Percentiles rank a stretch among this genome's conserved stretches.
phyloP scores from a whole-genome alignment of 2,329 filamentous ascomycete genomes.

The Ophiostoma himal-ulmi region DNA sequence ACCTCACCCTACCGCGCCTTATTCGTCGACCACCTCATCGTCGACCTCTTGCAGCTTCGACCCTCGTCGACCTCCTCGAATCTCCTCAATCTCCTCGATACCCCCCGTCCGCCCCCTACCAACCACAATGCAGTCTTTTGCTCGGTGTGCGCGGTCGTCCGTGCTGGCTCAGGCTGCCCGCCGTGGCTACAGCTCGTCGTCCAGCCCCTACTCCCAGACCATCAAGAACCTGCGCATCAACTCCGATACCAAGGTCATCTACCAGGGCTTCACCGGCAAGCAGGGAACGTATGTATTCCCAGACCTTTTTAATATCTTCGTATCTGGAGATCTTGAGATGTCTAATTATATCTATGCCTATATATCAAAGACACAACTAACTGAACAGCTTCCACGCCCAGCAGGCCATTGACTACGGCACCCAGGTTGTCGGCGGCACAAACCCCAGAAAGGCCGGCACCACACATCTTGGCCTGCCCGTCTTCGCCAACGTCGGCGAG shows the following conservation, averaged over 20 bases:
- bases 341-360: not conserved
- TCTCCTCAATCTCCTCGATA: not conserved
- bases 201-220: slow-evolving; percentile 65
- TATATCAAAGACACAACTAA: not conserved
- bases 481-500: slow-evolving; percentile 84
- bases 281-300: slow-evolving; percentile 72
- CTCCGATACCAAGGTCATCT: slow-evolving; percentile 86
- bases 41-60: not conserved
- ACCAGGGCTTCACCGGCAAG: slow-evolving; percentile 95
- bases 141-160: slow-evolving; percentile 63
- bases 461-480: slow-evolving; percentile 82
- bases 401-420: slow-evolving; percentile 98
- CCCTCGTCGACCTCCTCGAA: not conserved
- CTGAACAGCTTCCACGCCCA: slow-evolving; percentile 80
- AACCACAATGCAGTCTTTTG: slow-evolving; percentile 70
- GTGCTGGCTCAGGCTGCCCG: slow-evolving; percentile 58
- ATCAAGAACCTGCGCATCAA: slow-evolving; percentile 89
- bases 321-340: not conserved
- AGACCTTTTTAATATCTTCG: too few species aligned
- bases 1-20: not conserved
- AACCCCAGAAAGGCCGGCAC: slow-evolving; percentile 98
- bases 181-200: slow-evolving; percentile 68
- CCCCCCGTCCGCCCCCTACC: not conserved
- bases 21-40: slow-evolving; percentile 4
- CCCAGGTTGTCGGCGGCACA: slow-evolving; percentile 94